phyloP scores from a whole-genome alignment of 169 alveolate genomes.

The Plasmodium inui region DNA sequence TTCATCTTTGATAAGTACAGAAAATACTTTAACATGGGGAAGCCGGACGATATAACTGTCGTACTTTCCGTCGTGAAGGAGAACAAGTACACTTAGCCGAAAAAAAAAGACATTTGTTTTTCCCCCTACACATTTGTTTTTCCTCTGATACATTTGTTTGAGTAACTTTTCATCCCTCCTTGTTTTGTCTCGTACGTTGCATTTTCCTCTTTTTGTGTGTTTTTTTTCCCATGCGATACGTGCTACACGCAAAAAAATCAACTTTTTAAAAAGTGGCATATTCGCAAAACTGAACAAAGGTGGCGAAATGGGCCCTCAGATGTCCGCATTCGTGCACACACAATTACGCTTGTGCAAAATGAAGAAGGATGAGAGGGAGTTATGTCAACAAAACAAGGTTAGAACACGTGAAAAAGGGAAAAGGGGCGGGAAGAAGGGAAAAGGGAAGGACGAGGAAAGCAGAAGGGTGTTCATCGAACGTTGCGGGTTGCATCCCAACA shows the following conservation, averaged over 20 bases:
- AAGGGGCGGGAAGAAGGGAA: background rate
- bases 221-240: background rate
- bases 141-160: background rate
- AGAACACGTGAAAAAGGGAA: background rate
- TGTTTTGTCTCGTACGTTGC: background rate
- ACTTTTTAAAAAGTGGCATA: background rate
- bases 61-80: constrained; percentile 65
- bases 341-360: background rate
- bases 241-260: background rate
- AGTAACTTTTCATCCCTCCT: background rate
- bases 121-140: background rate
- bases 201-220: background rate
- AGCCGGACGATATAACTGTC: constrained; percentile 75
- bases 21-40: constrained; percentile 72
- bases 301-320: background rate
- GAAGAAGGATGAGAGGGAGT: background rate
- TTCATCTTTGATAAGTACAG: constrained; percentile 67
- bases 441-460: background rate
- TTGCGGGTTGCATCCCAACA: background rate
- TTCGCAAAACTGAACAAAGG: background rate
- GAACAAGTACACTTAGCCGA: constrained; percentile 25
- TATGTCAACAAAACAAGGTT: background rate
- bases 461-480: background rate
- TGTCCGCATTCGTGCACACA: background rate
- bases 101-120: background rate